Conservation (phyloP, 805 yeast species). For the Ogataea sp. region DNA sequence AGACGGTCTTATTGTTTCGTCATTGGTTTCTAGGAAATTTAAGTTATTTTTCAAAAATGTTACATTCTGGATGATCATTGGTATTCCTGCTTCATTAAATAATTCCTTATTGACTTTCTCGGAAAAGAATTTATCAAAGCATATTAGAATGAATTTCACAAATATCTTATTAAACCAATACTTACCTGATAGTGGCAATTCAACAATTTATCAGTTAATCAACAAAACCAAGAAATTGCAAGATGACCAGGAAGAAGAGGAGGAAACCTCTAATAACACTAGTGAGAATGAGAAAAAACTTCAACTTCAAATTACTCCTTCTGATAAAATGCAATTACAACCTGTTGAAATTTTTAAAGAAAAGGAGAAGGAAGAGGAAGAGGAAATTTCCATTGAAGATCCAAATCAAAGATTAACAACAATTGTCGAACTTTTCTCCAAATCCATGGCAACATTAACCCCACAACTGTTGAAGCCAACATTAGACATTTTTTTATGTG, state of each 20-base stretch:
- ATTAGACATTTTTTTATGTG: constrained; percentile 71
- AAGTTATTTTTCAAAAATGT: constrained; percentile 54
- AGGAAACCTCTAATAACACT: too few species aligned
- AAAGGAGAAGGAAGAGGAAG: background rate
- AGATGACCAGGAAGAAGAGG: background rate
- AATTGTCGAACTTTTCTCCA: constrained; percentile 67
- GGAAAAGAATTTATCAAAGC: constrained; percentile 46
- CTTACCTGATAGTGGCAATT: constrained; percentile 58
- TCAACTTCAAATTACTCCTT: too few species aligned
- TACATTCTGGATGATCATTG: constrained; percentile 73
- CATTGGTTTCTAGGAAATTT: constrained; percentile 65
- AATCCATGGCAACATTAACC: constrained; percentile 64
- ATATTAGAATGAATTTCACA: constrained; percentile 59
- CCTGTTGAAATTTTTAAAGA: too few species aligned
- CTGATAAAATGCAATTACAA: too few species aligned
- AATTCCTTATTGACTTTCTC: constrained; percentile 63
- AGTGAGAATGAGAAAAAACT: too few species aligned
- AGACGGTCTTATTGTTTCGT: constrained; percentile 81
- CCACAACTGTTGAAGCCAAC: constrained; percentile 80
- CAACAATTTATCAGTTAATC: constrained; percentile 67
- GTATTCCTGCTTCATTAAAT: constrained; percentile 77
- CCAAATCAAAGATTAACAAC: constrained; percentile 82
- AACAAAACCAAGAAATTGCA: constrained; percentile 30
- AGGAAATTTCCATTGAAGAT: constrained; percentile 36
- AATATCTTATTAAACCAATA: constrained; percentile 58